Evolutionary conservation across 805 yeast species (phyloP), one percentile per base, ranked within the genome.

Genomic region (Hermanozyma aechmeae): DNA sequence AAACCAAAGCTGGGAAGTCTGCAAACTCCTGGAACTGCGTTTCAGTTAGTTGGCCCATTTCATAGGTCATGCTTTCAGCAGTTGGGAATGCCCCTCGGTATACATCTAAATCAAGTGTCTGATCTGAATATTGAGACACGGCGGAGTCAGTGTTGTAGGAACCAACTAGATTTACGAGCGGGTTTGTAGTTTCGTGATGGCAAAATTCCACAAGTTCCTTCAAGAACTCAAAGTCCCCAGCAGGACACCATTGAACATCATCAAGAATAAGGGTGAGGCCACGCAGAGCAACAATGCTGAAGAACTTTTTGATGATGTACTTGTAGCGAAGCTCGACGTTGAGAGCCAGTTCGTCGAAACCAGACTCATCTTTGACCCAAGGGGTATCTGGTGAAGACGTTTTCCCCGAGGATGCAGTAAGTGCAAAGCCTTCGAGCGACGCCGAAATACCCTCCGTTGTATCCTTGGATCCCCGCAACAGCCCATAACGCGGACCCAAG

Each of bases 261-360:
- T 69, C 74, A 17, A 65, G 43, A 26, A 64, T 51, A 2, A 69
- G 35, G 0, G 72, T 65, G 23, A 69, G 45, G 3, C 73, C 73
- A 19, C 51, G 52, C 4, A 37, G 38, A 6, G 65, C 61, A 27
- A 69, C 48, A 4, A 70, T 40, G n/a, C 56, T 53, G 31, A 60
- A 58, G 11, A 71, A 40, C 12, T 51, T 40, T 31, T 66, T 68
- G 32, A 70, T 48, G n/a, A 64, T 48, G 33, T 56, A 59, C 29
- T 63, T 51, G 37, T 62, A 57, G 27, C 56, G 50, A 26, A 67
- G 32, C 34, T 69, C 75, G 25, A 50, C 33, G 31, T 45, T 50
- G 21, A 43, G 40, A 4, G 45, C 34, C 23, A 45, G 43, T 9
- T 50, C 50, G 14, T 45, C 46, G 13, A 35, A 29, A 7, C 17